A percentile compares a stretch with the other conserved stretches of the same genome.
phyloP scores from a whole-genome alignment of 2,329 filamentous ascomycete genomes.

The Sclerotinia glacialis region DNA sequence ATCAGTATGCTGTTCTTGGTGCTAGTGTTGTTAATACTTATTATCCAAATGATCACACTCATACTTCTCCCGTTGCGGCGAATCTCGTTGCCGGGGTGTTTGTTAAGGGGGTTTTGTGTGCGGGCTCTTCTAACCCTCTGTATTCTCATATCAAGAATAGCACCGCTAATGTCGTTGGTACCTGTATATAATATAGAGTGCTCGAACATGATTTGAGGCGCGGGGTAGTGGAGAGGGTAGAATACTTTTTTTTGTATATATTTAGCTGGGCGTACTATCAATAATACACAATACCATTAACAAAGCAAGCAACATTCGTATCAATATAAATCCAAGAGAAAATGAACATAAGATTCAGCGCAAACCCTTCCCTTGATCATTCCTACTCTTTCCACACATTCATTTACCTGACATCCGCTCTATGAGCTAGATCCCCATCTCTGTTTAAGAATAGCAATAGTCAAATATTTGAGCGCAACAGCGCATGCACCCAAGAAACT shows the following conservation, averaged over 20 bases:
- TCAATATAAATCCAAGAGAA: background rate
- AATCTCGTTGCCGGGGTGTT: constrained; percentile 45
- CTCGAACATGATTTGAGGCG: background rate
- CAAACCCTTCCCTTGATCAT: too few species aligned
- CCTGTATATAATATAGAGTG: background rate
- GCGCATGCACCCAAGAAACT: too few species aligned
- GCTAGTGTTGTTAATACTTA: constrained; percentile 47
- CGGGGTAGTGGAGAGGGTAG: background rate
- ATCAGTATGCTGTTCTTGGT: constrained; percentile 50
- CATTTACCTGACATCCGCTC: too few species aligned
- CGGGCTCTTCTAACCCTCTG: background rate
- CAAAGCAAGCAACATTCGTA: too few species aligned
- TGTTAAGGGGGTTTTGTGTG: constrained; percentile 8
- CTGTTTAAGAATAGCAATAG: too few species aligned
- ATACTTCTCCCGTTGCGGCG: constrained; percentile 55
- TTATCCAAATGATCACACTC: constrained; percentile 59
- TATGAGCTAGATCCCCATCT: too few species aligned
- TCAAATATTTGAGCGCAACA: too few species aligned
- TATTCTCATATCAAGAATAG: constrained; percentile 9
- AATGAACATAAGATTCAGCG: too few species aligned
- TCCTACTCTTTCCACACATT: too few species aligned
- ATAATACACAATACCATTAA: background rate
- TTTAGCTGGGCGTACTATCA: background rate
- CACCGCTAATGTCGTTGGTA: background rate
- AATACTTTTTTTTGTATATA: background rate